phyloP scores from a whole-genome alignment of 73 alveolate species.

The Effrenium voratum region DNA sequence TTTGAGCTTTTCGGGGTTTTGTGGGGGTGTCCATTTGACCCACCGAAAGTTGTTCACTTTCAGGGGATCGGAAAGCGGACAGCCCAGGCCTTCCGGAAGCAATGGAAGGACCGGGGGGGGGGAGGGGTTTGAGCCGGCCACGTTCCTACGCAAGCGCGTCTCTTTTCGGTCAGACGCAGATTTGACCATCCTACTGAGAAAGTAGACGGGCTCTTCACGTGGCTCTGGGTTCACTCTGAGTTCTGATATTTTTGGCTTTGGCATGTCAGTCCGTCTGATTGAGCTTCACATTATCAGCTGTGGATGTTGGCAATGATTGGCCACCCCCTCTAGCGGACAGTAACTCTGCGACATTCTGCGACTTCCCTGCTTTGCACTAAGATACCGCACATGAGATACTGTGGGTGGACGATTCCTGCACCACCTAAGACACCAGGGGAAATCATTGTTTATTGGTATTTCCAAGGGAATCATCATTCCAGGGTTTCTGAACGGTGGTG shows the following conservation, averaged over 20 bases:
- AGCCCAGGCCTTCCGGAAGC: constrained; percentile 87
- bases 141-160: background rate
- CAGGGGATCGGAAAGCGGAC: background rate
- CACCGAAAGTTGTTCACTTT: background rate
- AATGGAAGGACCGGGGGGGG: constrained; percentile 53
- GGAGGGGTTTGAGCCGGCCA: background rate
- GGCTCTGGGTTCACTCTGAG: background rate
- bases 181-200: background rate
- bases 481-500: background rate
- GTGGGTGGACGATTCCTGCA: too few species aligned
- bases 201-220: background rate
- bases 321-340: too few species aligned
- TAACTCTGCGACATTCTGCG: too few species aligned
- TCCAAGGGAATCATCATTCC: background rate
- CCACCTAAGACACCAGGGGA: too few species aligned
- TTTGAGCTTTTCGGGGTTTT: background rate
- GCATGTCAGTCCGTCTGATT: background rate
- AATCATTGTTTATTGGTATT: too few species aligned
- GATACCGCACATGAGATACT: too few species aligned
- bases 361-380: too few species aligned
- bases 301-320: too few species aligned
- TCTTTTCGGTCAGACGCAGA: background rate
- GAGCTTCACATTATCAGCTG: background rate
- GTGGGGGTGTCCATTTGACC: background rate
- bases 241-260: background rate